Percentiles rank a stretch among this genome's conserved stretches.
Evolutionary conservation across 176 grass and related monocot genomes (phyloP).

Genomic region (Oryza glumipatula): DNA sequence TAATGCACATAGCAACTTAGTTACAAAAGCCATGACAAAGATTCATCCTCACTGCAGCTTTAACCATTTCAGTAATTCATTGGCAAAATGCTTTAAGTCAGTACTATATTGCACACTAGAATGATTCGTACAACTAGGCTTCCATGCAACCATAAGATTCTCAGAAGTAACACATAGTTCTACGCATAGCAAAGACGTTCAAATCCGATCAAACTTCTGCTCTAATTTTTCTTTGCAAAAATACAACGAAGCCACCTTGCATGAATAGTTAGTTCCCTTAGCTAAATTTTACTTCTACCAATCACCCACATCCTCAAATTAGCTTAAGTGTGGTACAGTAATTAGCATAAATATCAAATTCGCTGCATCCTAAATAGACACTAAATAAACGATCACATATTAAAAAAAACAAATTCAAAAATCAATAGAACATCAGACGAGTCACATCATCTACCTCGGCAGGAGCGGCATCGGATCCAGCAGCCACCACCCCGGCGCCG

Average conservation of each 20-base stretch:
- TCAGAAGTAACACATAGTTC: neutral
- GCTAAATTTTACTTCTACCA: neutral
- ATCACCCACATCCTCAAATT: neutral
- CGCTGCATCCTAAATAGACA: neutral
- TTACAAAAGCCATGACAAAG: slow-evolving; percentile 3
- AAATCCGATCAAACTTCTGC: neutral
- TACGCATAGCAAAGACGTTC: neutral
- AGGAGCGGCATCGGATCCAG: slow-evolving; percentile 44
- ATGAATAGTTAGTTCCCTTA: neutral
- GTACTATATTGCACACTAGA: neutral
- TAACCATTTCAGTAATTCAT: neutral
- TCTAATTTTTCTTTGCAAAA: neutral
- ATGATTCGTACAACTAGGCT: neutral
- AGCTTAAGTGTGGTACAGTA: neutral
- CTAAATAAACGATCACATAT: neutral
- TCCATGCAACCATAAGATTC: neutral
- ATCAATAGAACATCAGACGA: neutral
- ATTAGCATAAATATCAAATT: neutral
- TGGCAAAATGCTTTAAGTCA: neutral
- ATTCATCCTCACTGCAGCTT: neutral
- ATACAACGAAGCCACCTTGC: neutral
- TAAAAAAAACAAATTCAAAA: neutral
- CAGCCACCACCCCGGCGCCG: slow-evolving; percentile 43
- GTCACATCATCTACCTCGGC: slow-evolving; percentile 49
- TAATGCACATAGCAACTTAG: neutral